These are phyloP conservation scores for Globisporangium sylvaticum DNA, from an alignment of 352 stramenopile genomes.

Conservation along the genomic window DNA sequence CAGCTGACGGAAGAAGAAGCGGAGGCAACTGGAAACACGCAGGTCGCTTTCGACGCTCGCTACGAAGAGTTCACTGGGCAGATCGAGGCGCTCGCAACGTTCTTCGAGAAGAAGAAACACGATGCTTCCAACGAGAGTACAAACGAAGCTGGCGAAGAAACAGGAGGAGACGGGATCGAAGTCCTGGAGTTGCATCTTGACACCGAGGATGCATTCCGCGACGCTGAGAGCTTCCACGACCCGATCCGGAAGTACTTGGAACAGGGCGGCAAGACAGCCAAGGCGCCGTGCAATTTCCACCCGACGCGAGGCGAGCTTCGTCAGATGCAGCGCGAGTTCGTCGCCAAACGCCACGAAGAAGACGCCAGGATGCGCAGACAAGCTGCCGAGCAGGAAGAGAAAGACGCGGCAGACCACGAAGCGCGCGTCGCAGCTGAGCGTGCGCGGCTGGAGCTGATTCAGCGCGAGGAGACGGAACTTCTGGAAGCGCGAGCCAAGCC, in stretches of 20 bases:
- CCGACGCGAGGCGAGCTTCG: slow-evolving; percentile 67
- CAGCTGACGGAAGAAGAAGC: slow-evolving; percentile 49
- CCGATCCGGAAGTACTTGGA: slow-evolving; percentile 76
- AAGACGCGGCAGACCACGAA: slow-evolving; percentile 40
- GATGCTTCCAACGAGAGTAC: not conserved
- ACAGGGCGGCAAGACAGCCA: slow-evolving; percentile 43
- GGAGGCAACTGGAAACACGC: slow-evolving; percentile 56
- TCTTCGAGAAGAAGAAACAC: slow-evolving; percentile 53
- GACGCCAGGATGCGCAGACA: slow-evolving; percentile 30
- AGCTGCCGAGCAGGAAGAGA: slow-evolving; percentile 46
- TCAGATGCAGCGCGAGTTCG: slow-evolving; percentile 35
- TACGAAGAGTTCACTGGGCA: slow-evolving; percentile 44
- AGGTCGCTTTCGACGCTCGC: slow-evolving; percentile 43
- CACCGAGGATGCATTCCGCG: slow-evolving; percentile 38
- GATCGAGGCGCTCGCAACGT: slow-evolving; percentile 47
- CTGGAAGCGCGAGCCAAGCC: slow-evolving; percentile 78
- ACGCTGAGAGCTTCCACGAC: slow-evolving; percentile 34
- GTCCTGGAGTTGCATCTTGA: slow-evolving; percentile 60
- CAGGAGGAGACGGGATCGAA: slow-evolving; percentile 38
- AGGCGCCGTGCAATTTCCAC: slow-evolving; percentile 74
- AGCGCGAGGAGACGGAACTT: slow-evolving; percentile 77
- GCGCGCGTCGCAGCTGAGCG: slow-evolving; percentile 50
- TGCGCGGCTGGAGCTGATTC: slow-evolving; percentile 62
- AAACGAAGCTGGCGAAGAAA: slow-evolving; percentile 7
- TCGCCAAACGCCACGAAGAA: slow-evolving; percentile 45